These are phyloP conservation scores for Rhynchosporium secalis DNA, from an alignment of 2,329 filamentous ascomycete genomes.

Conservation along the genomic window DNA sequence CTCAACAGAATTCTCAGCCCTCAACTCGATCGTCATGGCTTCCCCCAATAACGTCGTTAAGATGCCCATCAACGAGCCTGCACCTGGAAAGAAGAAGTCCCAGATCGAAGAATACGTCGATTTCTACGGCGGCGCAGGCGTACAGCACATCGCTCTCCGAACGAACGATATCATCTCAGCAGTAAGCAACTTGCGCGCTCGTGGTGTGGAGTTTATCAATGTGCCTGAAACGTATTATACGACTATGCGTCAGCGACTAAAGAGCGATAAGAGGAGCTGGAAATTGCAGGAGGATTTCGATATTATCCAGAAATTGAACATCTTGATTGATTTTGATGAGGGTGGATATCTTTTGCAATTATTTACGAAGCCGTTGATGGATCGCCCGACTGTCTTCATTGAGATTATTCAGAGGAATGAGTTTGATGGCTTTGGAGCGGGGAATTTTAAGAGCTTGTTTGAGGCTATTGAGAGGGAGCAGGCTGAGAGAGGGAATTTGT, in stretches of 20 bases:
- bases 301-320: conserved; percentile 73
- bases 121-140: conserved; percentile 86
- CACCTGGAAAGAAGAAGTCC: conserved; percentile 81
- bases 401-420: conserved; percentile 94
- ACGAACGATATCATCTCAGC: conserved; percentile 77
- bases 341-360: conserved; percentile 77
- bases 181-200: conserved; percentile 76
- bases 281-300: conserved; percentile 78
- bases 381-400: conserved; percentile 91
- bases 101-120: conserved; percentile 94
- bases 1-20: conserved; percentile 86
- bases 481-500: conserved; percentile 80
- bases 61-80: conserved; percentile 98
- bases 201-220: conserved; percentile 89
- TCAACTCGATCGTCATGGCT: conserved; percentile 89
- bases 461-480: conserved; percentile 96
- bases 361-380: conserved; percentile 87
- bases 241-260: conserved; percentile 71
- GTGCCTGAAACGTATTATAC: conserved; percentile 87
- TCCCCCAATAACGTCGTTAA: conserved; percentile 84
- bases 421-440: conserved; percentile 89
- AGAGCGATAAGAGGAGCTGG: conserved; percentile 60
- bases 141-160: conserved; percentile 89
- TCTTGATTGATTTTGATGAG: conserved; percentile 94
- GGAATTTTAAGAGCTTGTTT: conserved; percentile 93